Base-by-base conservation (phyloP, 2,329 filamentous ascomycete genomes). In the Pseudocercospora fuligena region DNA sequence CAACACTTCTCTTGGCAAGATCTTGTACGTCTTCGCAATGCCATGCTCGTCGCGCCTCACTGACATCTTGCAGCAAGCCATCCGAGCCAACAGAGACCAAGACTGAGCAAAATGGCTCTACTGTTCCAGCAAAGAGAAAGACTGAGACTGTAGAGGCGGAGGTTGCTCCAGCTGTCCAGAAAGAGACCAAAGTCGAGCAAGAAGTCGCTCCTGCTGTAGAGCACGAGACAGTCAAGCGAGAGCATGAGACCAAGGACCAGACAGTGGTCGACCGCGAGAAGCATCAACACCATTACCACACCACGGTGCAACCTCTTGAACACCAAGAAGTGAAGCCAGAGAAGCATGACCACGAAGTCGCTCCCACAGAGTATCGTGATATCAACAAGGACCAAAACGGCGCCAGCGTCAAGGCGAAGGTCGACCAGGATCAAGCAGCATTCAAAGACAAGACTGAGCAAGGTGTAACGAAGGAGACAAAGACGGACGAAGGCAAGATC, bases 211-310 rank as follows among this genome's bases (percentile, higher is more conserved):
- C 70, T 6, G 68, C 71, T 14, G 71, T 73, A 31, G 70, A 73
- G 60, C 71, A 73, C 40, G 66, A 68, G 64, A 64, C 63, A 23
- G 60, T 67, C 29, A 65, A 56, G 25, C 61, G 57, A 36, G 51
- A 58, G 65, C 70, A 66, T 29, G 65, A 67, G 57, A 69, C 67
- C 2, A 59, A 57, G 19, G 65, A 67, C 21, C 68, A 70, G 43
- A 68, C 57, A 7, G 68, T 65, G 2, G 46, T 72, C 21, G 64
- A 69, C 29, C 58, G 62, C 16, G 72, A 73, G 43, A 65, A 56
- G 49, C 72, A 73, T 63, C 62, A 72, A 58, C 66, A 74, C 43
- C 73, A 74, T 65, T 75, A 75, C 68, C 73, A 75, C 67, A 74
- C 72, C 47, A 73, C 73, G 7, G 64, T 75, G 3, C 73, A 75